Percentiles rank a stretch among this genome's conserved stretches.
Conservation (phyloP, 805 yeast genomes). For the Groenewaldozyma salmanticensis region DNA sequence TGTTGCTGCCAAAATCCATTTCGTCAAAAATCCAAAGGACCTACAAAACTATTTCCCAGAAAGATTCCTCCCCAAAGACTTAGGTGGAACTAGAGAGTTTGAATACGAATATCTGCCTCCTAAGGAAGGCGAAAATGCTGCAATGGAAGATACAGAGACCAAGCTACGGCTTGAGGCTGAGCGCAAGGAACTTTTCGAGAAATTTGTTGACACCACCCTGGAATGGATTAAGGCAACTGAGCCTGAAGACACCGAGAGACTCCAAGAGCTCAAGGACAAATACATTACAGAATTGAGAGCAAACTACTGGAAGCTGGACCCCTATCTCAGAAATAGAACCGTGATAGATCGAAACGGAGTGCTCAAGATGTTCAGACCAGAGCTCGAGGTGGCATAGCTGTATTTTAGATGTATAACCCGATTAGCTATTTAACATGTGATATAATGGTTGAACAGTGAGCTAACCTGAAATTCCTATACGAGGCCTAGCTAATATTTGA, state of each 20-base stretch:
- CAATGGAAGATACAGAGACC: constrained; percentile 32
- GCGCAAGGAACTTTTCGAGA: constrained; percentile 44
- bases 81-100: constrained; percentile 65
- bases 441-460: background rate
- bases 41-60: constrained; percentile 51
- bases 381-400: background rate
- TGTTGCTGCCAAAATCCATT: constrained; percentile 82
- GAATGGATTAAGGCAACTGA: constrained; percentile 59
- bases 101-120: constrained; percentile 58
- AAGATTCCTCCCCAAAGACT: constrained; percentile 51
- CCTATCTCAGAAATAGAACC: constrained; percentile 71
- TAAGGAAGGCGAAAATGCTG: constrained; percentile 45
- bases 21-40: constrained; percentile 65
- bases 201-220: constrained; percentile 55
- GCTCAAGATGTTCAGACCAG: constrained; percentile 32
- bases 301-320: constrained; percentile 66
- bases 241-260: constrained; percentile 37
- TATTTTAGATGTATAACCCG: background rate
- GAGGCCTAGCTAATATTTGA: no score
- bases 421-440: background rate
- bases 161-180: constrained; percentile 38
- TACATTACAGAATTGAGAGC: constrained; percentile 44
- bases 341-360: constrained; percentile 70
- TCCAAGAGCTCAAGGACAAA: constrained; percentile 35
- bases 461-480: no score